phyloP scores from a whole-genome alignment of 192 early-diverging fungal species.

The Umbelopsis ramanniana region DNA sequence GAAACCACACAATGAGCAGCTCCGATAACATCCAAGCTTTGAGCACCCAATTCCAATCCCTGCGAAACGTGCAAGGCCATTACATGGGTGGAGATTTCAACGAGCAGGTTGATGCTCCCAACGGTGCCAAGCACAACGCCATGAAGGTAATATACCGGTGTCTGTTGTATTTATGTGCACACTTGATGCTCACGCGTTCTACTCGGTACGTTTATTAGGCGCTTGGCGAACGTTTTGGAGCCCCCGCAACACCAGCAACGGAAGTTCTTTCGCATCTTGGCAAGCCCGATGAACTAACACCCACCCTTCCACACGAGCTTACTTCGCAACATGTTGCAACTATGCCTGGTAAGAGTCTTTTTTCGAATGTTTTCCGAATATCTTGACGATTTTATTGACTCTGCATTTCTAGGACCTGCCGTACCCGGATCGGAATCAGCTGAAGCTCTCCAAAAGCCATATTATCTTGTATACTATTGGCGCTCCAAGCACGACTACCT shows the following conservation, averaged over 20 bases:
- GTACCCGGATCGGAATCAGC: constrained; percentile 6
- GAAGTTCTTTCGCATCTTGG: constrained; percentile 48
- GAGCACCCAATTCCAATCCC: constrained; percentile 38
- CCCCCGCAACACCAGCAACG: constrained; percentile 46
- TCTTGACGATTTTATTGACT: not conserved
- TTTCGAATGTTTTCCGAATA: not conserved
- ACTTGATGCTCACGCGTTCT: not conserved
- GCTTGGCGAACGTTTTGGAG: constrained; percentile 50
- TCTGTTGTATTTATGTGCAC: not conserved
- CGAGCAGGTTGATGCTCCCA: constrained; percentile 40
- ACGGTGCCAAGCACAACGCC: constrained; percentile 45
- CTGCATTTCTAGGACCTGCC: not conserved
- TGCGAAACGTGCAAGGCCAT: constrained; percentile 44
- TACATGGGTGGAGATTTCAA: constrained; percentile 39
- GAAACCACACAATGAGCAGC: constrained; percentile 11
- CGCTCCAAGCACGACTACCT: constrained; percentile 45
- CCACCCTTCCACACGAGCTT: constrained; percentile 29
- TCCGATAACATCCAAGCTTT: constrained; percentile 28
- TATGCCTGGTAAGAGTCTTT: constrained; percentile 38
- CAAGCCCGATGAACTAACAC: constrained; percentile 53
- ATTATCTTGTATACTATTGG: constrained; percentile 37
- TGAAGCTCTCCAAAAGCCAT: constrained; percentile 15
- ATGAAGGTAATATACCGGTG: constrained; percentile 33
- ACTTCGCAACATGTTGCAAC: constrained; percentile 21
- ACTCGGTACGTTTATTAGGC: constrained; percentile 29